These are phyloP conservation scores for Fusarium paranaense DNA, from an alignment of 2,329 filamentous ascomycete genomes.

Conservation along the genomic window DNA sequence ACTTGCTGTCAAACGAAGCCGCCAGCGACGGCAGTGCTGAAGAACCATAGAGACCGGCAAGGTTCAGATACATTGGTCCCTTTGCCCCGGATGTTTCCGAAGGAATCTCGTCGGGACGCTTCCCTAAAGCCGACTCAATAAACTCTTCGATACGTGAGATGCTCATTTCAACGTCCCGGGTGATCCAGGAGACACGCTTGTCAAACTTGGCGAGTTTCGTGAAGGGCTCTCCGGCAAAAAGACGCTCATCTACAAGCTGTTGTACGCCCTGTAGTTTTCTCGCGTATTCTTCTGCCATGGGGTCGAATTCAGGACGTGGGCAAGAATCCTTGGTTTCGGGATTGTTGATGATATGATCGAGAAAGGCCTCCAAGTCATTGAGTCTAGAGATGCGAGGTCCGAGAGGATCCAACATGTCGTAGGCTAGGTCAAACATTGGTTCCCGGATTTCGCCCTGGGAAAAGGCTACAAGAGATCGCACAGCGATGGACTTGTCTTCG, in stretches of 20 bases:
- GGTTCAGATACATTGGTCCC: neutral
- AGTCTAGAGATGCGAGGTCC: neutral
- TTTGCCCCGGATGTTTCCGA: neutral
- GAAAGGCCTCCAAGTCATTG: neutral
- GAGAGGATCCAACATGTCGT: neutral
- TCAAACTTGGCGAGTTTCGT: neutral
- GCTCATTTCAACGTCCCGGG: neutral
- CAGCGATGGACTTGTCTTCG: neutral
- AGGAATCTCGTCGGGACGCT: neutral
- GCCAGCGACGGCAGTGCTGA: neutral
- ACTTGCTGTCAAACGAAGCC: neutral
- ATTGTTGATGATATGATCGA: neutral
- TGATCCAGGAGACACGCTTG: neutral
- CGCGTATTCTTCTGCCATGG: neutral
- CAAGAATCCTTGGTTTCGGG: neutral
- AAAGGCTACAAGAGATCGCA: neutral
- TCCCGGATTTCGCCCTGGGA: neutral
- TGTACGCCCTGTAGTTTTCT: neutral
- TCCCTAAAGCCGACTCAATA: neutral
- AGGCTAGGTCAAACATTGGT: neutral
- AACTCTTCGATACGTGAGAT: neutral
- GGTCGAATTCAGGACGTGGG: neutral
- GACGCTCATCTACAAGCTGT: neutral
- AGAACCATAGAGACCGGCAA: neutral
- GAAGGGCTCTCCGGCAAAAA: neutral